phyloP scores from a whole-genome alignment of 23 red algal species.

The Gracilaria gracilis region DNA sequence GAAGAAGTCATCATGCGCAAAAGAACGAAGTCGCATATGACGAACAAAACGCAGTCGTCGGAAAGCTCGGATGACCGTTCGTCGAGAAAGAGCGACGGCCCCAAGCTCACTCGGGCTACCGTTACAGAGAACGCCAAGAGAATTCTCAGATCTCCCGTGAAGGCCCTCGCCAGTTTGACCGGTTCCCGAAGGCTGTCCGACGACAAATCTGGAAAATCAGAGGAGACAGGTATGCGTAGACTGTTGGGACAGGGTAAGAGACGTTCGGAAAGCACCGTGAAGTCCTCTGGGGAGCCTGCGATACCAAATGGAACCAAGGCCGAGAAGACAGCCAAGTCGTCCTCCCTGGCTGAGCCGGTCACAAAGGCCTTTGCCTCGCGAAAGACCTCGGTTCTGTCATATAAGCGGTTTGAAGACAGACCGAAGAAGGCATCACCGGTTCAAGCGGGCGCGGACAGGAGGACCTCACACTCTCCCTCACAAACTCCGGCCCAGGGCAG shows the following conservation, averaged over 20 bases:
- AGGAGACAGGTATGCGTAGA: conserved; percentile 9
- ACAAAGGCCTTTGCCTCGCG: not conserved
- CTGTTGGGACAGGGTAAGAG: not conserved
- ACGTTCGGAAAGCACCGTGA: conserved; percentile 9
- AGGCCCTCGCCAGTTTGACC: conserved; percentile 15
- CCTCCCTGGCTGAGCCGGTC: conserved; percentile 5
- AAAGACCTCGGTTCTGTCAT: not conserved
- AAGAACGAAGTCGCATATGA: conserved; percentile 20
- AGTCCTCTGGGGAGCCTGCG: not conserved
- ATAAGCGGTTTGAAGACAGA: conserved; percentile 3
- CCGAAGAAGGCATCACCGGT: not conserved
- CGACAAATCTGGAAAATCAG: conserved; percentile 18
- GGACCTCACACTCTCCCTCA: not conserved
- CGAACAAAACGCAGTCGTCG: conserved; percentile 12
- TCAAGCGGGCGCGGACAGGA: not conserved
- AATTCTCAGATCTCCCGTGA: conserved; percentile 23
- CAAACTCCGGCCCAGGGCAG: not conserved
- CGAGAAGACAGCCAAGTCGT: conserved; percentile 4
- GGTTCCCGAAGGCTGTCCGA: conserved; percentile 21
- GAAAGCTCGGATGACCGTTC: conserved; percentile 15
- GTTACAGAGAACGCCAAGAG: conserved; percentile 21
- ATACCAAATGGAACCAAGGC: not conserved
- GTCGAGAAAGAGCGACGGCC: conserved; percentile 18
- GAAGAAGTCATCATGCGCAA: conserved; percentile 21
- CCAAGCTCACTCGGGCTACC: not conserved